phyloP scores from a whole-genome alignment of 2,329 filamentous ascomycete species.

The Orbilia javanica region DNA sequence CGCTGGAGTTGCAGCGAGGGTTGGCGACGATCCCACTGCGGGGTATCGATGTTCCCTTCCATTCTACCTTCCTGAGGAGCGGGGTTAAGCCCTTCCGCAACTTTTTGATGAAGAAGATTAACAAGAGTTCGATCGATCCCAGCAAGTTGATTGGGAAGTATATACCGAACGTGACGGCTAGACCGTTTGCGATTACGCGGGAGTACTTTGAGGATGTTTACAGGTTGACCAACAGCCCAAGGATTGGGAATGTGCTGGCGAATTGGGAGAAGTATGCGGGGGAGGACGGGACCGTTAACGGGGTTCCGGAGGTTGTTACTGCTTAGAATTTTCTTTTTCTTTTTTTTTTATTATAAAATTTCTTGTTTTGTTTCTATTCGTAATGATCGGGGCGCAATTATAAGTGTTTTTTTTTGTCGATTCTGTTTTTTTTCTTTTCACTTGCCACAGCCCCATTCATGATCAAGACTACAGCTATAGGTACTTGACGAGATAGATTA shows the following conservation, averaged over 20 bases:
- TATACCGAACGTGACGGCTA: slow-evolving; percentile 97
- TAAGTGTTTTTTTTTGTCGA: neutral
- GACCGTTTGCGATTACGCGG: slow-evolving; percentile 93
- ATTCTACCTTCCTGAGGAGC: slow-evolving; percentile 96
- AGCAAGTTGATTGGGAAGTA: slow-evolving; percentile 98
- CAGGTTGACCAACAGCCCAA: slow-evolving; percentile 84
- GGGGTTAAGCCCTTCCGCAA: slow-evolving; percentile 99
- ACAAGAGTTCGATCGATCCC: slow-evolving; percentile 98
- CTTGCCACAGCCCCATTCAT: neutral
- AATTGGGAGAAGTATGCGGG: slow-evolving; percentile 81
- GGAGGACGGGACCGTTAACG: slow-evolving; percentile 60
- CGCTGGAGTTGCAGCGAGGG: slow-evolving; percentile 89
- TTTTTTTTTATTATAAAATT: neutral
- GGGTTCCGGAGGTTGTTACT: slow-evolving; percentile 15
- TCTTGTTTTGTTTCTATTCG: neutral
- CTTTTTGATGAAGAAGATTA: slow-evolving; percentile 99
- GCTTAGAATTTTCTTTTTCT: slow-evolving; percentile 17
- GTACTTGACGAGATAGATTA: neutral
- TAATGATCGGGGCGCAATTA: neutral
- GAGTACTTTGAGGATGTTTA: slow-evolving; percentile 99
- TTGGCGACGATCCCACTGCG: slow-evolving; percentile 97
- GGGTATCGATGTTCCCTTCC: slow-evolving; percentile 99
- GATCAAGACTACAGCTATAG: too few species aligned
- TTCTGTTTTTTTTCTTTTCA: neutral
- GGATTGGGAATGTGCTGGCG: slow-evolving; percentile 82